These are phyloP conservation scores for Claviceps sp. DNA, from an alignment of 2,329 filamentous ascomycete genomes.

Conservation along the genomic window DNA sequence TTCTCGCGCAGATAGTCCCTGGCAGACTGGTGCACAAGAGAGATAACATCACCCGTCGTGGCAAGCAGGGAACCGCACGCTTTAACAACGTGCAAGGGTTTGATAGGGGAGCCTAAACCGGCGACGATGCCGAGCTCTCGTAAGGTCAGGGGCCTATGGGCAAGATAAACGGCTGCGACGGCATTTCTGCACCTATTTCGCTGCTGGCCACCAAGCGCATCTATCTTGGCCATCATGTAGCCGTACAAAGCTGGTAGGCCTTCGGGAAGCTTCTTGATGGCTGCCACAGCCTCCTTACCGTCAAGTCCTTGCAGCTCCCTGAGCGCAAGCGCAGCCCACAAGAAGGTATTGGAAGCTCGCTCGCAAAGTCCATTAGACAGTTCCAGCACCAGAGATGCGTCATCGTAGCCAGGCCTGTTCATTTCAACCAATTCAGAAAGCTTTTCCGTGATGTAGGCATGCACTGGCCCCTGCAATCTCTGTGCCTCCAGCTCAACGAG, in stretches of 20 bases:
- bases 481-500: slow-evolving; percentile 26
- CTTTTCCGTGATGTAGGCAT: slow-evolving; percentile 23
- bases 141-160: slow-evolving; percentile 22
- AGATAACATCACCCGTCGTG: slow-evolving; percentile 16
- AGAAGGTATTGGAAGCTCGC: slow-evolving; percentile 10
- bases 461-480: slow-evolving; percentile 22
- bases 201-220: background rate
- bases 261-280: slow-evolving; percentile 4
- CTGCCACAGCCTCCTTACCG: slow-evolving; percentile 3
- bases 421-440: slow-evolving; percentile 9
- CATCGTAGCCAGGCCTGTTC: slow-evolving; percentile 1
- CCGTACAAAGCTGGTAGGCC: slow-evolving; percentile 4
- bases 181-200: slow-evolving; percentile 4
- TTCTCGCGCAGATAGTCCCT: slow-evolving; percentile 24
- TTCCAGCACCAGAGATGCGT: slow-evolving; percentile 1
- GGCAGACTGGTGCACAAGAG: slow-evolving; percentile 30
- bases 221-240: slow-evolving; percentile 4
- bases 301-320: slow-evolving; percentile 6
- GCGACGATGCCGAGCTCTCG: slow-evolving; percentile 17
- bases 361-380: slow-evolving; percentile 6
- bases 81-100: slow-evolving; percentile 14
- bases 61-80: slow-evolving; percentile 25
- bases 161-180: slow-evolving; percentile 10
- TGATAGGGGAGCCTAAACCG: slow-evolving; percentile 9
- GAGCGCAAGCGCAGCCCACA: slow-evolving; percentile 8